phyloP scores from a whole-genome alignment of 164 flowering plant species.

The Cinnamomum micranthum region DNA sequence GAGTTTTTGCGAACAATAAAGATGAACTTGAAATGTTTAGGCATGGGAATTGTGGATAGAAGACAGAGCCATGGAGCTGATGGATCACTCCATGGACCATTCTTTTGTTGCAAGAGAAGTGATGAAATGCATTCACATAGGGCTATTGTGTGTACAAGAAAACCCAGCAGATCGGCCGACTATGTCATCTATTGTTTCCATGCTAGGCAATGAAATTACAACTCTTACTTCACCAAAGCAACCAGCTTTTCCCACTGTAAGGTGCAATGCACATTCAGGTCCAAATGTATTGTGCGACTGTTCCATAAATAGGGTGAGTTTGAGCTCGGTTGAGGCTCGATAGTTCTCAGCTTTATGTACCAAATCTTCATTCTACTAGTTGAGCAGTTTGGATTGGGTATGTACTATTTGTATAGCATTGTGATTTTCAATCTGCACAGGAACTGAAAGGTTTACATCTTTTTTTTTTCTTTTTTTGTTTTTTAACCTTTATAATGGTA shows the following conservation, averaged over 20 bases:
- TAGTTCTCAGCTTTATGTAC: neutral
- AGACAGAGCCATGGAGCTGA: conserved; percentile 21
- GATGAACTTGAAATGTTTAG: neutral
- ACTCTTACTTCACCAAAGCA: conserved; percentile 21
- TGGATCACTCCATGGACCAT: conserved; percentile 17
- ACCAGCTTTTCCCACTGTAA: conserved; percentile 25
- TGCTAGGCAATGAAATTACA: conserved; percentile 22
- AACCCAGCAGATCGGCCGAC: conserved; percentile 26
- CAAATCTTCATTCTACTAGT: too few relatives aligned
- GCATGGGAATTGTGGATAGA: conserved; percentile 31
- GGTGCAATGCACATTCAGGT: neutral
- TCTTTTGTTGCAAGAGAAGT: conserved; percentile 13
- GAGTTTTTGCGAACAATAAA: too few relatives aligned
- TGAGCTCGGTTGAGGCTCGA: neutral
- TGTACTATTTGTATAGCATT: too few relatives aligned
- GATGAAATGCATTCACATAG: conserved; percentile 29
- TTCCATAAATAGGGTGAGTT: neutral
- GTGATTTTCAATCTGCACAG: too few relatives aligned
- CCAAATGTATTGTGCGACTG: too few relatives aligned
- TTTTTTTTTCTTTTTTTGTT: too few relatives aligned
- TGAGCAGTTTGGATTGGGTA: too few relatives aligned
- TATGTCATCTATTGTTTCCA: conserved; percentile 24
- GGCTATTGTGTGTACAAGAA: conserved; percentile 34
- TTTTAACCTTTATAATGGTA: too few relatives aligned
- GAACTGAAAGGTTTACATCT: too few relatives aligned